Percentiles rank a stretch among this genome's conserved stretches.
phyloP scores from a whole-genome alignment of 768 basidiomycete species.

The Pulveroboletus frians region DNA sequence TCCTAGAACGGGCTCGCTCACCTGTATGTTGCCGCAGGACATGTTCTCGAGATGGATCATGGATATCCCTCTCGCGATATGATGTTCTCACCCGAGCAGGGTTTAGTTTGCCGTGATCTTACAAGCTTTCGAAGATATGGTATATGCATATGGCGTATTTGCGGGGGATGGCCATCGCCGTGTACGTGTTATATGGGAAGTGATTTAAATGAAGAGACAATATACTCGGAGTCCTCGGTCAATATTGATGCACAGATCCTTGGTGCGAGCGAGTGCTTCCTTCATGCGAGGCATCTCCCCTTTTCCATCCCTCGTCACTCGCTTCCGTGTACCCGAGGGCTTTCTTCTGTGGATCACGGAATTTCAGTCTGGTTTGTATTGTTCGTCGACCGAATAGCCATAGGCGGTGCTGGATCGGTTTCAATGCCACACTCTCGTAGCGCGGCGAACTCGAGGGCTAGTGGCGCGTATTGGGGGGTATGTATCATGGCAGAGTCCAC shows the following conservation, averaged over 20 bases:
- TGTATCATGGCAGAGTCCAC: no score
- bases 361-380: no score
- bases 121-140: not conserved
- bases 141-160: not conserved
- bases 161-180: not conserved
- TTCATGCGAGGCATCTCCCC: not conserved
- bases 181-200: not conserved
- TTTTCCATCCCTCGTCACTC: no score
- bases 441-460: no score
- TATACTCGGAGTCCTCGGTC: not conserved
- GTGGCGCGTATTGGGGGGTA: no score
- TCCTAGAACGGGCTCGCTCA: not conserved
- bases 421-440: no score
- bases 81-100: not conserved
- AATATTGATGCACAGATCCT: not conserved
- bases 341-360: no score
- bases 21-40: slow-evolving; percentile 36
- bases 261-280: not conserved
- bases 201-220: not conserved
- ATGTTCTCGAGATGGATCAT: slow-evolving; percentile 55
- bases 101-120: not conserved
- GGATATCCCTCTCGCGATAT: slow-evolving; percentile 42
- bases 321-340: no score
- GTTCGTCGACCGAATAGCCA: no score
- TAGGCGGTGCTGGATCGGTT: no score